phyloP scores from a whole-genome alignment of 2,329 filamentous ascomycete genomes.

The Pseudogymnoascus sp. region DNA sequence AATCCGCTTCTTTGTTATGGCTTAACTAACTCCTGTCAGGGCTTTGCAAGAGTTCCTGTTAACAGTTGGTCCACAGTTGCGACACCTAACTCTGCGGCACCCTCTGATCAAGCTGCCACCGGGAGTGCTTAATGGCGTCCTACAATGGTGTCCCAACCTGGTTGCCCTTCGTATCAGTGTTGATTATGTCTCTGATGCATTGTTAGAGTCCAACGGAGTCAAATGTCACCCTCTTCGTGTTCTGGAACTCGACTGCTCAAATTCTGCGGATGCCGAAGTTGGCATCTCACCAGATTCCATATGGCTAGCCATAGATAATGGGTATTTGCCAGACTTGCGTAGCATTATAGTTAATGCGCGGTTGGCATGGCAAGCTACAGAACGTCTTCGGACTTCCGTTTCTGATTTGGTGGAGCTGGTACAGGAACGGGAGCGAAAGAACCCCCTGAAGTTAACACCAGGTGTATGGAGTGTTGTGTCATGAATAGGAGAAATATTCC shows the following conservation, averaged over 20 bases:
- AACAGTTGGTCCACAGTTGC: conserved; percentile 24
- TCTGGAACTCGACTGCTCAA: conserved; percentile 31
- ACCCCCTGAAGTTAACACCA: conserved; percentile 23
- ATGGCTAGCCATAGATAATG: conserved; percentile 27
- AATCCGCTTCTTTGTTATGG: neutral
- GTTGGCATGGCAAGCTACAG: conserved; percentile 28
- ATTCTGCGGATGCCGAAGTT: conserved; percentile 24
- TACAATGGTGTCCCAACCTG: conserved; percentile 24
- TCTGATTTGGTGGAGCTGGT: conserved; percentile 26
- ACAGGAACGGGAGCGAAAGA: conserved; percentile 26
- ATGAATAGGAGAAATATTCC: conserved; percentile 4
- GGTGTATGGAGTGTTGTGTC: conserved; percentile 22
- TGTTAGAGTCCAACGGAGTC: conserved; percentile 22
- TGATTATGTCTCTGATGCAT: conserved; percentile 27
- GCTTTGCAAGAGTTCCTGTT: conserved; percentile 22
- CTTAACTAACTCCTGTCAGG: neutral
- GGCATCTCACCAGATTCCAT: conserved; percentile 21
- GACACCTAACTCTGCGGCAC: conserved; percentile 30
- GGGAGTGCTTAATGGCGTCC: conserved; percentile 23
- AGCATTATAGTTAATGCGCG: conserved; percentile 29
- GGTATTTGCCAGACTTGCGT: conserved; percentile 24
- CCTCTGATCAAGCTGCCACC: conserved; percentile 27
- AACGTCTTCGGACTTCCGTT: conserved; percentile 21
- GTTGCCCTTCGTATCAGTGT: conserved; percentile 28
- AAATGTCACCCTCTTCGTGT: conserved; percentile 25